These are phyloP conservation scores for Leucocoprinus birnbaumii DNA, from an alignment of 768 basidiomycete species.

Conservation along the genomic window DNA sequence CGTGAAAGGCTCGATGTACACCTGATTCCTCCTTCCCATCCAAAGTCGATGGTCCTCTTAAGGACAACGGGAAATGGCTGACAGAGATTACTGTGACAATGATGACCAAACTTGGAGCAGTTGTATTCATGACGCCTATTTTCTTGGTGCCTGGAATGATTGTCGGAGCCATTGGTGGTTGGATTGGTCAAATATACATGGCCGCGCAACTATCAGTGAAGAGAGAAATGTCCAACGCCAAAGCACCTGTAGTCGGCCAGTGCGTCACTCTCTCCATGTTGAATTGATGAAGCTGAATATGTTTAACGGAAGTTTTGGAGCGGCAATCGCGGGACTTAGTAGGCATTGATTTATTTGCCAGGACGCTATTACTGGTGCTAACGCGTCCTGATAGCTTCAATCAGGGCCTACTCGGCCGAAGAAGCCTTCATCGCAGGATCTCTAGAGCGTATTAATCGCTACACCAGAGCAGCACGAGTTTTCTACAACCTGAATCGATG, in stretches of 20 bases:
- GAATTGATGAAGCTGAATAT: too few species aligned
- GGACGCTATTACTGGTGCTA: neutral
- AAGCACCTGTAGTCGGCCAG: conserved; percentile 43
- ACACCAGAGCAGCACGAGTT: conserved; percentile 36
- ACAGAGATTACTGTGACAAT: conserved; percentile 29
- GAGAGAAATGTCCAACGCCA: conserved; percentile 41
- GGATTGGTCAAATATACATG: conserved; percentile 36
- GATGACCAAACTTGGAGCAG: conserved; percentile 37
- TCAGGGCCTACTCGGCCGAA: conserved; percentile 63
- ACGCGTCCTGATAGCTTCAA: conserved; percentile 32
- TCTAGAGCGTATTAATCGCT: conserved; percentile 48
- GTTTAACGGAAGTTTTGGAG: conserved; percentile 56
- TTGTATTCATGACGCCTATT: conserved; percentile 38
- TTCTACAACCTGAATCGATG: conserved; percentile 50
- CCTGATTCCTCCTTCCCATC: too few species aligned
- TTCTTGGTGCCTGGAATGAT: conserved; percentile 30
- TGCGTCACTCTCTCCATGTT: too few species aligned
- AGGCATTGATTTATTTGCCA: conserved; percentile 19
- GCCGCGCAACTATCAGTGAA: conserved; percentile 43
- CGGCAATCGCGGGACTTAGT: conserved; percentile 55
- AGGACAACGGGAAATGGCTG: conserved; percentile 25
- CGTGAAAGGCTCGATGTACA: too few species aligned
- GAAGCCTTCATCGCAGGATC: conserved; percentile 40
- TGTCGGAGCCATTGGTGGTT: conserved; percentile 16
- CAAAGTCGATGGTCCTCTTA: conserved; percentile 45